Percentiles rank a stretch among this genome's conserved stretches.
Conservation (phyloP, 208 protist genomes). For the Wallacemonas sp. region DNA sequence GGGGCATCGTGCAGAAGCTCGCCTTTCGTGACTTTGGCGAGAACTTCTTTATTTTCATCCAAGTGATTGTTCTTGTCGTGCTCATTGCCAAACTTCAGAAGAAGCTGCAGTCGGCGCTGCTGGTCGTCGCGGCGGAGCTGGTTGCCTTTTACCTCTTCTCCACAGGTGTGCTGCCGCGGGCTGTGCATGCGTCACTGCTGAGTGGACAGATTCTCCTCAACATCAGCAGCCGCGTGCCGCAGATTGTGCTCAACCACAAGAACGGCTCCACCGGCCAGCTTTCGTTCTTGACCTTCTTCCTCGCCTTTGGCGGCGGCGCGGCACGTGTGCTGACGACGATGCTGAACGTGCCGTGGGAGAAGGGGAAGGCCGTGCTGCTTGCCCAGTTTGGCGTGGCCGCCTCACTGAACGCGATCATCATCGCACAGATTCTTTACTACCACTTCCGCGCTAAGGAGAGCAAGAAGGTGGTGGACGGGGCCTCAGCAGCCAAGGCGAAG, state of each 20-base stretch:
- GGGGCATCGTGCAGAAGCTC: conserved; percentile 65
- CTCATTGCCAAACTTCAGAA: conserved; percentile 61
- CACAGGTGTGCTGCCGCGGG: conserved; percentile 32
- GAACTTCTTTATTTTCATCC: conserved; percentile 73
- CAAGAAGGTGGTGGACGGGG: not conserved
- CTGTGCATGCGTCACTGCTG: conserved; percentile 54
- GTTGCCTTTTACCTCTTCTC: conserved; percentile 34
- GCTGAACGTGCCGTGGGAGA: conserved; percentile 77
- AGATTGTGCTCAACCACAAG: conserved; percentile 69
- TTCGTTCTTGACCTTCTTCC: conserved; percentile 84
- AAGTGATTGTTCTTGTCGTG: conserved; percentile 60
- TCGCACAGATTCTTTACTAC: conserved; percentile 76
- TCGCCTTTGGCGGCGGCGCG: conserved; percentile 69
- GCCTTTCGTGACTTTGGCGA: conserved; percentile 79
- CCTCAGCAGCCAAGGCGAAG: not conserved
- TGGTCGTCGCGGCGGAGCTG: conserved; percentile 31
- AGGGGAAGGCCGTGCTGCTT: conserved; percentile 71
- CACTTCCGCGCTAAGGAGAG: conserved; percentile 2
- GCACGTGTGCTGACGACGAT: conserved; percentile 77
- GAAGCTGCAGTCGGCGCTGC: conserved; percentile 24
- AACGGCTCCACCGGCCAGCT: conserved; percentile 69
- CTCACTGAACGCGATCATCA: conserved; percentile 59
- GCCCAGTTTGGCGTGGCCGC: conserved; percentile 58
- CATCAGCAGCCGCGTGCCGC: conserved; percentile 71
- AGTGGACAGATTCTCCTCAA: conserved; percentile 64